Percentiles rank a stretch among this genome's conserved stretches.
Conservation (phyloP, 2,329 filamentous ascomycete species). For the Zasmidium citrigriseum region DNA sequence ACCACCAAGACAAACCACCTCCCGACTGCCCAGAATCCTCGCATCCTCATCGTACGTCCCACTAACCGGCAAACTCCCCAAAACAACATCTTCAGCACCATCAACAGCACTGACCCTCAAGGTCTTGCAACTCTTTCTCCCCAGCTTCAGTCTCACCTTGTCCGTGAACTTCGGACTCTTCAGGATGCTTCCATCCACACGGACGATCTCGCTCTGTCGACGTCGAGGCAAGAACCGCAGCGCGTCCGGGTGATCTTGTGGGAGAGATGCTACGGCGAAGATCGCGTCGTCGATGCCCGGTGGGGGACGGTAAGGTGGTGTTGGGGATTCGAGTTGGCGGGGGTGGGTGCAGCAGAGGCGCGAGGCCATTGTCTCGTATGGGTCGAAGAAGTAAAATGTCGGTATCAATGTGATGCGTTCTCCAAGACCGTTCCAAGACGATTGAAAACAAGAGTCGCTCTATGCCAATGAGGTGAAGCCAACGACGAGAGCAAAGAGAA, state of each 20-base stretch:
- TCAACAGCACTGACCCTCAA: neutral
- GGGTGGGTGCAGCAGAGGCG: constrained; percentile 26
- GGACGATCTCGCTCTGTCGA: neutral
- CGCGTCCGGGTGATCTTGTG: constrained; percentile 35
- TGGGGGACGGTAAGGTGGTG: constrained; percentile 17
- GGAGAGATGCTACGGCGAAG: constrained; percentile 31
- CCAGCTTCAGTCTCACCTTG: constrained; percentile 4
- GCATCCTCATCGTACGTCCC: constrained; percentile 1
- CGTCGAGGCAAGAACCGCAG: constrained; percentile 8
- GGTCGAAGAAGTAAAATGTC: neutral
- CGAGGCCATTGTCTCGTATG: neutral
- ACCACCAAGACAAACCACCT: neutral
- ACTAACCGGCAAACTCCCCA: neutral
- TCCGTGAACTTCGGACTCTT: neutral
- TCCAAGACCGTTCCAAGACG: constrained; percentile 2
- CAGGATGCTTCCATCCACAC: neutral
- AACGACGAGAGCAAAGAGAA: neutral
- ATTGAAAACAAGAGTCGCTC: neutral
- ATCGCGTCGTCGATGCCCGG: constrained; percentile 21
- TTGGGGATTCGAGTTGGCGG: constrained; percentile 19
- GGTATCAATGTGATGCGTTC: neutral
- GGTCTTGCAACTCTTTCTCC: neutral
- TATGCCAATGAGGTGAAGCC: neutral
- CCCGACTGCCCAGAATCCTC: neutral
- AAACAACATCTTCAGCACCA: neutral